phyloP scores from a whole-genome alignment of 2,329 filamentous ascomycete genomes.

The Harringtonia aguacate region DNA sequence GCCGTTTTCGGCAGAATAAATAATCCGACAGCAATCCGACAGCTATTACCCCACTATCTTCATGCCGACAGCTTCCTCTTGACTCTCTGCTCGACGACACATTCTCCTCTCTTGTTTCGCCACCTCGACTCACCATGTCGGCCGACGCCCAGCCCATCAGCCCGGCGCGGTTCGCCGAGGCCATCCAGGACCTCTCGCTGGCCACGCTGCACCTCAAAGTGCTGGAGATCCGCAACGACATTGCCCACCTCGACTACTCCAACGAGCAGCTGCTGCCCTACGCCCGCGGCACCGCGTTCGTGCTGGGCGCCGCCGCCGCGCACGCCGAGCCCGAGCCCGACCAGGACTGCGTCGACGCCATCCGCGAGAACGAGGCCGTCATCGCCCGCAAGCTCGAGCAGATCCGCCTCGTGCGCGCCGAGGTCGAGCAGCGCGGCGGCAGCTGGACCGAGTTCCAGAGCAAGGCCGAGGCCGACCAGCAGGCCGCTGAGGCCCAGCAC shows the following conservation, averaged over 20 bases:
- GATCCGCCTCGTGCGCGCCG: conserved; percentile 49
- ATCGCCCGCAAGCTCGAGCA: conserved; percentile 58
- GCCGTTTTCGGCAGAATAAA: neutral
- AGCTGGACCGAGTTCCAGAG: conserved; percentile 47
- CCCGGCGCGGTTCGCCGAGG: conserved; percentile 52
- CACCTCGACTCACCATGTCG: conserved; percentile 41
- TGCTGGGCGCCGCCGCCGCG: conserved; percentile 15
- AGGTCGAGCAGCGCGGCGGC: conserved; percentile 49
- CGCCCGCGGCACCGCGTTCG: conserved; percentile 37
- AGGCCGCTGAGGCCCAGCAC: conserved; percentile 5
- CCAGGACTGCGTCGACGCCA: conserved; percentile 62
- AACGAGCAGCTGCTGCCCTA: conserved; percentile 64
- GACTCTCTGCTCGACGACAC: too few species aligned
- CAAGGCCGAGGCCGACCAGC: conserved; percentile 25
- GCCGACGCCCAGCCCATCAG: conserved; percentile 50
- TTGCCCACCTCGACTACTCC: conserved; percentile 62
- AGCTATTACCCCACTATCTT: neutral
- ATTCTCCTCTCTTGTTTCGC: too few species aligned
- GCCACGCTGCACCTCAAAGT: conserved; percentile 62
- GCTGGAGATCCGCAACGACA: conserved; percentile 64
- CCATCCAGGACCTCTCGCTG: conserved; percentile 55
- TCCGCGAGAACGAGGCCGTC: conserved; percentile 59
- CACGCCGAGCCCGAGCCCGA: conserved; percentile 35
- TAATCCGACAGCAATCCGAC: neutral
- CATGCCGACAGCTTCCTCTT: too few species aligned